A percentile compares a stretch with the other conserved stretches of the same genome.
phyloP scores from a whole-genome alignment of 768 basidiomycete species.

The Hygrocybe coccinea region DNA sequence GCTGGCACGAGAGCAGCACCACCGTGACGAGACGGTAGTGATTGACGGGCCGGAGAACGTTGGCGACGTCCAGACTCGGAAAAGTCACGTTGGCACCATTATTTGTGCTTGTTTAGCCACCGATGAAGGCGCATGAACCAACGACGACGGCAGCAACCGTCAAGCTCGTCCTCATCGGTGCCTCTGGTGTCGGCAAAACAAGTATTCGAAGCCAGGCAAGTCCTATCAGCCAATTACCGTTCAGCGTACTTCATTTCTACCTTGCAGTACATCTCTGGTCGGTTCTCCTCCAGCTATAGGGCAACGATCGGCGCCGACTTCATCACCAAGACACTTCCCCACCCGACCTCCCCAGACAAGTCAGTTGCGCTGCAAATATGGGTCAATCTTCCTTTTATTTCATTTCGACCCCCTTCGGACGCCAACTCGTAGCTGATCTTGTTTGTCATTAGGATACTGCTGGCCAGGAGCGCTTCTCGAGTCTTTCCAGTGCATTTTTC shows the following conservation, averaged over 20 bases:
- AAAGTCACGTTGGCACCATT: not conserved
- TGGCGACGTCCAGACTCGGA: no score
- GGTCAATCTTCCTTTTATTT: constrained; percentile 28
- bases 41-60: no score
- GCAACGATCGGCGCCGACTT: constrained; percentile 91
- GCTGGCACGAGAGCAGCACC: no score
- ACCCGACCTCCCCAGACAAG: constrained; percentile 51
- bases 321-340: constrained; percentile 66
- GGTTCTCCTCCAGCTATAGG: constrained; percentile 71
- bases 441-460: constrained; percentile 62
- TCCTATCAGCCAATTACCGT: no score
- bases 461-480: constrained; percentile 85
- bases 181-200: constrained; percentile 83
- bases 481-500: constrained; percentile 77
- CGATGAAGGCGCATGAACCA: not conserved
- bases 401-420: not conserved
- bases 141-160: constrained; percentile 53
- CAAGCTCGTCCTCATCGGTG: constrained; percentile 78
- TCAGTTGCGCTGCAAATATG: constrained; percentile 62
- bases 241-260: constrained; percentile 1
- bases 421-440: not conserved
- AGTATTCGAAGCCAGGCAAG: constrained; percentile 69
- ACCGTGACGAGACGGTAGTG: no score
- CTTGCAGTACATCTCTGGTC: constrained; percentile 65
- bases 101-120: not conserved